Conservation (phyloP, 2,329 filamentous ascomycete species). For the Xylariales sp. region DNA sequence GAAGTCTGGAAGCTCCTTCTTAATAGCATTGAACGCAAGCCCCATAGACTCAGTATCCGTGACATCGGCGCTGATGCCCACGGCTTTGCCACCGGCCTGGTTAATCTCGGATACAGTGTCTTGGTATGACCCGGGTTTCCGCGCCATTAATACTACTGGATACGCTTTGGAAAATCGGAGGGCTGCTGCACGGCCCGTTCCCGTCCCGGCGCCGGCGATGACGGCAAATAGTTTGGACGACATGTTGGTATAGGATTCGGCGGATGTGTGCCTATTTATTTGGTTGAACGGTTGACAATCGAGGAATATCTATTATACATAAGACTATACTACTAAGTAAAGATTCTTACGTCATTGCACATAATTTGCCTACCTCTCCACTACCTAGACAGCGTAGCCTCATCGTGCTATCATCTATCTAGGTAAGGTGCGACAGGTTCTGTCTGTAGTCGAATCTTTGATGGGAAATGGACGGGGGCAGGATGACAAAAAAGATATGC, state of each 20-base stretch:
- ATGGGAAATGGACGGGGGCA: no score
- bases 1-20: conserved; percentile 22
- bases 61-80: conserved; percentile 30
- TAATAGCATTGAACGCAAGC: conserved; percentile 25
- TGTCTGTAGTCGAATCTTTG: no score
- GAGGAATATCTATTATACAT: no score
- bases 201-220: conserved; percentile 77
- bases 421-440: no score
- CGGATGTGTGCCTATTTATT: no score
- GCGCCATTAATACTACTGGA: conserved; percentile 32
- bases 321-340: no score
- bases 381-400: no score
- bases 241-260: conserved; percentile 29
- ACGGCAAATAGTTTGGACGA: conserved; percentile 70
- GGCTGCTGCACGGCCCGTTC: conserved; percentile 58
- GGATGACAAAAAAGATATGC: no score
- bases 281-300: background rate
- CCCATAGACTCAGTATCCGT: conserved; percentile 20
- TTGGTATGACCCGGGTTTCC: conserved; percentile 27
- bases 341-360: no score
- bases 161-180: conserved; percentile 34
- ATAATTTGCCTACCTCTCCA: no score
- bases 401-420: no score
- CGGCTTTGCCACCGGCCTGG: conserved; percentile 29
- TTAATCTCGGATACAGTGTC: conserved; percentile 28